phyloP scores from a whole-genome alignment of 345 rosid genomes.

The Euphorbia peplus region DNA sequence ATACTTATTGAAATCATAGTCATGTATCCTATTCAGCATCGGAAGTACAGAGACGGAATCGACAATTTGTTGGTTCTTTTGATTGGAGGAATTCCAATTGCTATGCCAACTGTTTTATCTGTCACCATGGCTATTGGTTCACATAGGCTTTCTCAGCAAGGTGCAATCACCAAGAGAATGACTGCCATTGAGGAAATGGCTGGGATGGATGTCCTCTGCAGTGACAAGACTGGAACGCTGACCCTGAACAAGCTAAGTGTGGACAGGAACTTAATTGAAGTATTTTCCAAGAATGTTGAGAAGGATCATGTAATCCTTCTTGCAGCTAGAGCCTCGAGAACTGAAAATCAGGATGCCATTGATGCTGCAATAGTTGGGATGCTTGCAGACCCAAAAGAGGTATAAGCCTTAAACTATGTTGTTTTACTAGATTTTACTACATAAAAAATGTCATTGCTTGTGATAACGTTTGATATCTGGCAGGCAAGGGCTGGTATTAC shows the following conservation, averaged over 20 bases:
- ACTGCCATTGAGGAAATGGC: conserved; percentile 98
- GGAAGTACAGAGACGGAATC: conserved; percentile 74
- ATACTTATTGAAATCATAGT: conserved; percentile 58
- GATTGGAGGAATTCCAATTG: conserved; percentile 94
- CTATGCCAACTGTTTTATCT: conserved; percentile 89
- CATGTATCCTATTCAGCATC: conserved; percentile 78
- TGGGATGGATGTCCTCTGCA: conserved; percentile 90
- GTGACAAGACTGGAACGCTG: conserved; percentile 90
- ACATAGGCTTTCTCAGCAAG: conserved; percentile 75
- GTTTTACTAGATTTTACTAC: conserved; percentile 8
- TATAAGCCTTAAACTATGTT: conserved; percentile 11
- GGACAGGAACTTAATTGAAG: conserved; percentile 68
- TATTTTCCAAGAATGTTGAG: conserved; percentile 70
- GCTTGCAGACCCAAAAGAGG: conserved; percentile 98
- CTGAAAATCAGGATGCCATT: conserved; percentile 86
- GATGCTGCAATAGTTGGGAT: conserved; percentile 91
- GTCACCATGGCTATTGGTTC: conserved; percentile 98
- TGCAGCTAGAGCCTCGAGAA: conserved; percentile 90
- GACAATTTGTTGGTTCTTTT: conserved; percentile 81
- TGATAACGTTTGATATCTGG: conserved; percentile 3
- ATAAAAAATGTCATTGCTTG: background rate
- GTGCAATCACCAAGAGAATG: conserved; percentile 95
- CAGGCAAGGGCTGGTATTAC: conserved; percentile 79
- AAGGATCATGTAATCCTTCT: conserved; percentile 65
- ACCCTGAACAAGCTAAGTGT: conserved; percentile 80